Evolutionary conservation across 208 protist species (phyloP), one percentile per base, ranked within the genome.

Genomic region (Acanthamoeba healyi): DNA sequence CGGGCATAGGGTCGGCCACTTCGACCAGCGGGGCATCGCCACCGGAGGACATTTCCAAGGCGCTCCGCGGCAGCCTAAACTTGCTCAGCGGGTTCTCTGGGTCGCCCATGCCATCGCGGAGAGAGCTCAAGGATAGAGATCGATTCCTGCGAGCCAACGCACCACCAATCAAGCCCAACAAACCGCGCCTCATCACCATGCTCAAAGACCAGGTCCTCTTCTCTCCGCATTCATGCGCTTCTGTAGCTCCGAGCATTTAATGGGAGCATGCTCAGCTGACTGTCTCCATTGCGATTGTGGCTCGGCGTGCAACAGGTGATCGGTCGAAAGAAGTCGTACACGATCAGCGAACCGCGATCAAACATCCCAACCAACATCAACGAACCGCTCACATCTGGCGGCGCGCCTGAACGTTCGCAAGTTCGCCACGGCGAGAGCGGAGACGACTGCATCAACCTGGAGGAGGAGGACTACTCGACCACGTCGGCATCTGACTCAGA

Each of bases 131-230:
- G n/a, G 77, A 58, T 5, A 32, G 77, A 0, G 77, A 49, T 14
- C 44, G 44, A 44, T 38, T 61, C 42, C 34, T 58, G n/a, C n/a
- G 61, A 3, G 9, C 61, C 19, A 15, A 2, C 65, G 38, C 65
- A 74, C 65, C n/a, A 12, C 65, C n/a, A 9, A 9, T 14, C 70
- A 79, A 79, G 61, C 61, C 26, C 34, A 34, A 26, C 67, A 86
- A 86, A 38, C 77, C 77, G 22, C 77, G 77, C 19, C 77, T 86
- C 46, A 86, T 86, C 77, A 38, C 44, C 77, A 86, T 49, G 46
- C 29, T 86, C n/a, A 86, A 86, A n/a, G 77, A 58, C 26, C 77
- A 86, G 38, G 72, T 82, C 10, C 65, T 24, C n/a, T 3, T 0
- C n/a, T 79, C 70, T 4, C 70, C 9, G 2, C 24, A 0, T 54